Conservation (phyloP, 2,329 filamentous ascomycete genomes). For the Sporothrix pseudoabietina region DNA sequence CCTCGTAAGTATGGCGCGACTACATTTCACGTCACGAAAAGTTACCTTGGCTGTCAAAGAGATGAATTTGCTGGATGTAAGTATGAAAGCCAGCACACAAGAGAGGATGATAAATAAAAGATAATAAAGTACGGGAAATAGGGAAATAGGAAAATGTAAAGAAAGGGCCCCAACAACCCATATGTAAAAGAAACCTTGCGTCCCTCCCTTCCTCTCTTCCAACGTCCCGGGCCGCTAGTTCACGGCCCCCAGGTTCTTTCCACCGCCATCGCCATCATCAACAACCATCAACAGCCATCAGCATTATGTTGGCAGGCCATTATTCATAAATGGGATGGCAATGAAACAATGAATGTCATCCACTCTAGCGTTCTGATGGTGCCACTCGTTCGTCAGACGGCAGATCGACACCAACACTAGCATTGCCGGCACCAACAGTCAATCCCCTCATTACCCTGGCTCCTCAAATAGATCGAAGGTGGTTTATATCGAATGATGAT, state of each 20-base stretch:
- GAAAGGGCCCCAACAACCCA: slow-evolving; percentile 6
- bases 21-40: too few species aligned
- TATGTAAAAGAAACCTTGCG: not conserved
- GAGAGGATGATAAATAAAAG: not conserved
- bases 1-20: too few species aligned
- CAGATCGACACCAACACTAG: not conserved
- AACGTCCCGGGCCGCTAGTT: not conserved
- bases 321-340: not conserved
- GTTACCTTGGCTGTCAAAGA: not conserved
- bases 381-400: not conserved
- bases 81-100: not conserved
- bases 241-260: not conserved
- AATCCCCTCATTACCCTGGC: too few species aligned
- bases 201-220: not conserved
- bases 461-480: too few species aligned
- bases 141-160: not conserved
- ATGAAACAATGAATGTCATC: not conserved
- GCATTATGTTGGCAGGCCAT: not conserved
- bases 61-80: not conserved
- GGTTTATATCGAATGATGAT: too few species aligned
- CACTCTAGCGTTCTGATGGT: too few species aligned
- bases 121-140: not conserved
- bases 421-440: not conserved
- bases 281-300: not conserved
- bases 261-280: not conserved